Percentiles rank a stretch among this genome's conserved stretches.
Evolutionary conservation across 352 stramenopile genomes (phyloP).

Genomic region (Globisporangium iwayamae): DNA sequence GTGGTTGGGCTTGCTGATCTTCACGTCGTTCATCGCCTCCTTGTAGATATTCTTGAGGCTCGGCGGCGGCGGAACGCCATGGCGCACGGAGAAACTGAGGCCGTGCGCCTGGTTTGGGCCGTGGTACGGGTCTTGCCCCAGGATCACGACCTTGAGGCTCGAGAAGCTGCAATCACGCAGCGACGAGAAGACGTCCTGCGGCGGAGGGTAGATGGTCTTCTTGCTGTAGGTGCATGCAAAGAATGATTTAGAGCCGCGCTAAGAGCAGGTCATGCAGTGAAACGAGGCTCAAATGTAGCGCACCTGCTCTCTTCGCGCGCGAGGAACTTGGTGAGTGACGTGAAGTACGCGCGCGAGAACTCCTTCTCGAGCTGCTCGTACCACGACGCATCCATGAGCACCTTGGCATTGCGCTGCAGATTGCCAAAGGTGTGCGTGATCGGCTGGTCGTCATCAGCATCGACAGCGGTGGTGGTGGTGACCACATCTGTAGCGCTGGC

Average conservation of each 20-base stretch:
- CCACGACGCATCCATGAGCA: slow-evolving; percentile 56
- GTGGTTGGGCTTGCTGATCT: slow-evolving; percentile 75
- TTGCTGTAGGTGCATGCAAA: slow-evolving; percentile 25
- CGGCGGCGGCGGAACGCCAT: slow-evolving; percentile 88
- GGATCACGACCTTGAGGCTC: slow-evolving; percentile 90
- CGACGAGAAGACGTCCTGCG: slow-evolving; percentile 84
- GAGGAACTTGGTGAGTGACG: slow-evolving; percentile 42
- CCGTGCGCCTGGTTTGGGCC: slow-evolving; percentile 83
- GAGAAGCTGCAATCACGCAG: slow-evolving; percentile 88
- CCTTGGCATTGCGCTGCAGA: slow-evolving; percentile 28
- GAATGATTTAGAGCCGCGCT: neutral
- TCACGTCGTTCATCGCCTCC: slow-evolving; percentile 86
- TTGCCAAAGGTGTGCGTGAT: slow-evolving; percentile 33
- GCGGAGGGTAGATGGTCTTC: slow-evolving; percentile 85
- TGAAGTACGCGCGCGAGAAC: slow-evolving; percentile 45
- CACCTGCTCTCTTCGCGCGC: slow-evolving; percentile 42
- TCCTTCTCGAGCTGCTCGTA: slow-evolving; percentile 51
- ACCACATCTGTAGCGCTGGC: neutral
- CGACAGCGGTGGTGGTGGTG: neutral
- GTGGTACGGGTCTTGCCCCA: slow-evolving; percentile 92
- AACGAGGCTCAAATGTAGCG: neutral
- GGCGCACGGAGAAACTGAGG: slow-evolving; percentile 89
- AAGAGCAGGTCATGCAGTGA: neutral
- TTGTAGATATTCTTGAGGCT: slow-evolving; percentile 99
- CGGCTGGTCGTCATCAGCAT: slow-evolving; percentile 3